A percentile compares a stretch with the other conserved stretches of the same genome.
Conservation (phyloP, 805 yeast genomes). For the Wickerhamiella azymoides region DNA sequence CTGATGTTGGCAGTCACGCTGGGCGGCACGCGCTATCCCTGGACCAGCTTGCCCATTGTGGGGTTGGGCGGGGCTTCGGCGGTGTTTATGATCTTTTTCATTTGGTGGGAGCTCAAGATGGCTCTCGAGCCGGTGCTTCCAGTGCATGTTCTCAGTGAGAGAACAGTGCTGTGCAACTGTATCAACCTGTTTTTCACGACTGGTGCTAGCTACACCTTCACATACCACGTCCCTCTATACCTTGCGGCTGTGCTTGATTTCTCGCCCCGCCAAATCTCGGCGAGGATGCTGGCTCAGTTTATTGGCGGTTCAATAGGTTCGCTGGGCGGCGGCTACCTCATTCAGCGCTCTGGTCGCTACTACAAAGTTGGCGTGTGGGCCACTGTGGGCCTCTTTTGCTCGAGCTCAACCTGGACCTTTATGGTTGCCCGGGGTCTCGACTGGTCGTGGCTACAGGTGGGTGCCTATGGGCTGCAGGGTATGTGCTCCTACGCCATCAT, state of each 20-base stretch:
- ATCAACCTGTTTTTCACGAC: slow-evolving; percentile 57
- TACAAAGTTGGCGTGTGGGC: slow-evolving; percentile 32
- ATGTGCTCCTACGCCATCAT: slow-evolving; percentile 51
- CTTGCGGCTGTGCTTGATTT: slow-evolving; percentile 46
- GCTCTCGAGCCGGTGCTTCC: slow-evolving; percentile 63
- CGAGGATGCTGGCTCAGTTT: slow-evolving; percentile 42
- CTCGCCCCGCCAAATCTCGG: slow-evolving; percentile 66
- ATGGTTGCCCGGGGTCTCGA: slow-evolving; percentile 33
- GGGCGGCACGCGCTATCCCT: slow-evolving; percentile 44
- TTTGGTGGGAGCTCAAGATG: slow-evolving; percentile 36
- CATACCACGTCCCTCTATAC: slow-evolving; percentile 67
- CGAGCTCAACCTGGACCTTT: slow-evolving; percentile 29
- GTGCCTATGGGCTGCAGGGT: slow-evolving; percentile 38
- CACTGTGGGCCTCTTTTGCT: slow-evolving; percentile 35
- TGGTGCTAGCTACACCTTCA: slow-evolving; percentile 48
- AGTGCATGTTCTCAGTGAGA: slow-evolving; percentile 37
- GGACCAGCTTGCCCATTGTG: slow-evolving; percentile 28
- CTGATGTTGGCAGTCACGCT: slow-evolving; percentile 53
- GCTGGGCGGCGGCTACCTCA: slow-evolving; percentile 48
- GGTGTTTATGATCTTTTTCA: slow-evolving; percentile 31
- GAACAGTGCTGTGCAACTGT: slow-evolving; percentile 52
- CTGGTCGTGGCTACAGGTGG: slow-evolving; percentile 31
- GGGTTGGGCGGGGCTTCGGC: slow-evolving; percentile 19
- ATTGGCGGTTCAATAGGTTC: slow-evolving; percentile 58
- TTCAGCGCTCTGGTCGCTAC: slow-evolving; percentile 56